phyloP scores from a whole-genome alignment of 148 eudicot species.

The Persicaria maculosa region DNA sequence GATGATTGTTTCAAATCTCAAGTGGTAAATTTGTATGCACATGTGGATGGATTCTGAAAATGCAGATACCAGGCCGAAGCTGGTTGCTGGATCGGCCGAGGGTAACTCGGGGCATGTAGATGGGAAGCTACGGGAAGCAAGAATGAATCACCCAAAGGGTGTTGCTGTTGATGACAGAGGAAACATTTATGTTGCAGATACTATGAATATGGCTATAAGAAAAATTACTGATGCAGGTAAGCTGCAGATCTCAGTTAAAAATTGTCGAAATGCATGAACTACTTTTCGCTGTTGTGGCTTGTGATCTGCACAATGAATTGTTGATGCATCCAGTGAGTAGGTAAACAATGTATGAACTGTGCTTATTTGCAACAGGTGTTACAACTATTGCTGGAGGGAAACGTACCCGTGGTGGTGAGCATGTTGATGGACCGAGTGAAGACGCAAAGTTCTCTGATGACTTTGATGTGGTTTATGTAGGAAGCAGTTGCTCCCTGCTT shows the following conservation, averaged over 20 bases:
- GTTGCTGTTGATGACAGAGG: constrained; percentile 88
- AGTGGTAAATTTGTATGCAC: constrained; percentile 11
- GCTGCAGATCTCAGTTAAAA: neutral
- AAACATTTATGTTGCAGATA: constrained; percentile 91
- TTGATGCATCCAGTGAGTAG: neutral
- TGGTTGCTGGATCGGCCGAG: constrained; percentile 91
- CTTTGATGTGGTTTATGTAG: constrained; percentile 88
- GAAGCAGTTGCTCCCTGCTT: constrained; percentile 94
- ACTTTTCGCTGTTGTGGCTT: neutral
- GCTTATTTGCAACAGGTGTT: constrained; percentile 39
- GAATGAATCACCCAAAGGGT: constrained; percentile 89
- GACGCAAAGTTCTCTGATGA: constrained; percentile 98
- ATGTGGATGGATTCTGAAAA: constrained; percentile 19
- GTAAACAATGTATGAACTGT: neutral
- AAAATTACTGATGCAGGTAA: constrained; percentile 89
- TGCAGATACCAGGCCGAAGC: constrained; percentile 85
- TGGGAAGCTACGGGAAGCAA: constrained; percentile 80
- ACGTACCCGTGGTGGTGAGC: constrained; percentile 69
- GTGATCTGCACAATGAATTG: neutral
- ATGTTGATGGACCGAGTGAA: constrained; percentile 98
- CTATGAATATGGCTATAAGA: constrained; percentile 82
- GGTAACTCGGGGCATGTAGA: constrained; percentile 93
- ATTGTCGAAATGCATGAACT: too few species aligned
- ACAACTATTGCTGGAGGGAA: constrained; percentile 99
- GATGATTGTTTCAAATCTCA: neutral